Conservation (phyloP, 345 rosid genomes). For the Moricandia arvensis region DNA sequence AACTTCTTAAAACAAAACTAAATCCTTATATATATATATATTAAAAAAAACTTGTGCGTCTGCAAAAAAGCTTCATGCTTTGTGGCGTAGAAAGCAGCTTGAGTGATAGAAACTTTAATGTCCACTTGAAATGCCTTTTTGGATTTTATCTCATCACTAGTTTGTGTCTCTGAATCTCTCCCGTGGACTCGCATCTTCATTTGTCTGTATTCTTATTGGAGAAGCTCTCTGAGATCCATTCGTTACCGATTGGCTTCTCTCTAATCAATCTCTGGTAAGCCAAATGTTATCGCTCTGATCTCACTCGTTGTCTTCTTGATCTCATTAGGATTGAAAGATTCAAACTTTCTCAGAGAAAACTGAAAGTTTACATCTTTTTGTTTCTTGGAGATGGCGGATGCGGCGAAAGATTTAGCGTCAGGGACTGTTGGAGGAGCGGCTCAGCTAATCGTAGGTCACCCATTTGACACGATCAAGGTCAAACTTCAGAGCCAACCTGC, state of each 20-base stretch:
- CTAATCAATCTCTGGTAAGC: slow-evolving; percentile 28
- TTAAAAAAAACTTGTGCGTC: not conserved
- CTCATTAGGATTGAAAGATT: not conserved
- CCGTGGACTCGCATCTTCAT: slow-evolving; percentile 7
- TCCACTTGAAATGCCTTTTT: slow-evolving; percentile 32
- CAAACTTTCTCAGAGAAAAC: slow-evolving; percentile 2
- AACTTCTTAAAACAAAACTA: not conserved
- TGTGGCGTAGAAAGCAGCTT: slow-evolving; percentile 25
- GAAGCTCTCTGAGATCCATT: slow-evolving; percentile 30
- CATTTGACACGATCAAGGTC: slow-evolving; percentile 97
- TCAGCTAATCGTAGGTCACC: slow-evolving; percentile 84
- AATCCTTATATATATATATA: not conserved
- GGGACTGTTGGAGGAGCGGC: slow-evolving; percentile 98
- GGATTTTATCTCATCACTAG: slow-evolving; percentile 27
- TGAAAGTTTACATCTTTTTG: not conserved
- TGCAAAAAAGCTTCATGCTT: slow-evolving; percentile 17
- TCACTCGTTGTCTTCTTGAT: not conserved
- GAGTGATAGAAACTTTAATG: slow-evolving; percentile 19
- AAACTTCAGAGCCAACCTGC: slow-evolving; percentile 97
- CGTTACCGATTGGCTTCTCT: not conserved
- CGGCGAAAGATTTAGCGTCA: slow-evolving; percentile 78
- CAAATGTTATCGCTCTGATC: not conserved
- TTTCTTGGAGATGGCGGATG: slow-evolving; percentile 63
- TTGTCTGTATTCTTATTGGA: not conserved
- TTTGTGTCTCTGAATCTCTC: slow-evolving; percentile 33